A percentile compares a stretch with the other conserved stretches of the same genome.
These are phyloP conservation scores for Suhomyces kunorum DNA, from an alignment of 1,139 yeast species.

Conservation along the genomic window DNA sequence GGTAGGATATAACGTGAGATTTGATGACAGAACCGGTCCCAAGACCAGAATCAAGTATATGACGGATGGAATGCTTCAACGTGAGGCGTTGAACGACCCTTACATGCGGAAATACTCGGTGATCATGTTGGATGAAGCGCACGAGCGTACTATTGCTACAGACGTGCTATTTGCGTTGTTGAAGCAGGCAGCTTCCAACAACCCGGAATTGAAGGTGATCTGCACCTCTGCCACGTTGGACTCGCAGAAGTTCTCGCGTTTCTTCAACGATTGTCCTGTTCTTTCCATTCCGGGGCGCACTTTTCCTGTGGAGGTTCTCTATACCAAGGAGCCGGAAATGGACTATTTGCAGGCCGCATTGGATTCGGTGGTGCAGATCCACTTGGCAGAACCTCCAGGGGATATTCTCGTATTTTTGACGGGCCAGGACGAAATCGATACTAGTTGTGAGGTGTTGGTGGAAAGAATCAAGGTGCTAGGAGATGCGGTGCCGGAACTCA, in stretches of 20 bases:
- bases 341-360: conserved; percentile 83
- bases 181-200: conserved; percentile 64
- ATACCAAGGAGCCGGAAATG: conserved; percentile 77
- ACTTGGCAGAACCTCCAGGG: conserved; percentile 73
- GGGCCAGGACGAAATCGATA: conserved; percentile 92
- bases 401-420: conserved; percentile 85
- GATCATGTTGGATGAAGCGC: conserved; percentile 93
- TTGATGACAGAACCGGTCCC: conserved; percentile 58
- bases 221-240: conserved; percentile 94
- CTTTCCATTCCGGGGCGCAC: conserved; percentile 86
- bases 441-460: conserved; percentile 73
- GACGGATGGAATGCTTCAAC: conserved; percentile 92
- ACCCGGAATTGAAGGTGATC: conserved; percentile 77
- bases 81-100: conserved; percentile 81
- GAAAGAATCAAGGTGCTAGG: conserved; percentile 71
- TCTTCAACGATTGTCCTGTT: conserved; percentile 79
- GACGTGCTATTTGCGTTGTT: conserved; percentile 87
- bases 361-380: conserved; percentile 81
- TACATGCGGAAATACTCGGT: conserved; percentile 72
- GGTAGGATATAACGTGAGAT: conserved; percentile 69
- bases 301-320: conserved; percentile 79
- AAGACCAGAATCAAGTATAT: conserved; percentile 66
- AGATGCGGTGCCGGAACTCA: conserved; percentile 60
- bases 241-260: conserved; percentile 75
- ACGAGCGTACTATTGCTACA: conserved; percentile 91